phyloP scores from a whole-genome alignment of 1,284 basidiomycete species.

The Porodaedalea pini region DNA sequence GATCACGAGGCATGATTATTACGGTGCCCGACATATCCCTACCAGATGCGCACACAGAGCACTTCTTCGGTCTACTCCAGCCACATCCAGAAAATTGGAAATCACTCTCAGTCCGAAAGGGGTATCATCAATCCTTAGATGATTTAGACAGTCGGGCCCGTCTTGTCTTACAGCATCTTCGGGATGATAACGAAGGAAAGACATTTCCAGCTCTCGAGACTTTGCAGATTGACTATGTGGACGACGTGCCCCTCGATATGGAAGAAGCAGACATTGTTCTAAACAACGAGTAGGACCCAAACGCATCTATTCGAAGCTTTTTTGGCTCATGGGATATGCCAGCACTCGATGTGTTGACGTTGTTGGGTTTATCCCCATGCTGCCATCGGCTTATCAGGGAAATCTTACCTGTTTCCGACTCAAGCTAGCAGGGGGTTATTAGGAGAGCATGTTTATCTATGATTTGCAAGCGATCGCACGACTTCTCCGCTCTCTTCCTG shows the following conservation, averaged over 20 bases:
- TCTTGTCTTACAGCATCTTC: background rate
- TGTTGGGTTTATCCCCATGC: background rate
- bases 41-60: background rate
- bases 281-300: background rate
- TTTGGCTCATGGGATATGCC: conserved; percentile 1
- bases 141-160: background rate
- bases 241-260: background rate
- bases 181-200: background rate
- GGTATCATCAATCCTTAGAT: background rate
- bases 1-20: background rate
- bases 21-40: no score
- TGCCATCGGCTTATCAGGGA: background rate
- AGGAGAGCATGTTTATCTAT: no score
- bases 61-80: background rate
- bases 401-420: background rate
- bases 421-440: background rate
- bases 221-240: background rate
- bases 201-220: background rate
- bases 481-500: no score
- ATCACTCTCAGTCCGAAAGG: background rate
- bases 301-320: background rate
- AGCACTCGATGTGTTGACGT: background rate
- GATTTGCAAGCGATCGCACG: background rate
- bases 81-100: background rate
- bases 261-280: background rate